Evolutionary conservation across 495 filamentous ascomycete genomes (phyloP), one percentile per base, ranked within the genome.

Genomic region (Pseudotulostoma volvatum): DNA sequence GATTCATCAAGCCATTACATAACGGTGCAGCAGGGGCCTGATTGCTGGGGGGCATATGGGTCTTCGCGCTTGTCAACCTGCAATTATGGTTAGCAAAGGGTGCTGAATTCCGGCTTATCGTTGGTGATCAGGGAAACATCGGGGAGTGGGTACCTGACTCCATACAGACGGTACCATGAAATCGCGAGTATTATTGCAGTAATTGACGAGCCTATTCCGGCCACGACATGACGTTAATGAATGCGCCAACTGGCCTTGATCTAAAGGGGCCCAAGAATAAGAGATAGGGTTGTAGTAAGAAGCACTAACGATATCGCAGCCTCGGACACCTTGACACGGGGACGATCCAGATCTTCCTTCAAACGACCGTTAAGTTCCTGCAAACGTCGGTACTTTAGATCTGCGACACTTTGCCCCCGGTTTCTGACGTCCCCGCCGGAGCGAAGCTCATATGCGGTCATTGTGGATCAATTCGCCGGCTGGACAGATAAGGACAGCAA

Each of bases 351-450:
- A 64, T 97, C 90, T 59, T 97, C 90, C 50, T 84, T 76, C 55
- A 97, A 69, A 46, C 92, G 77, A 49, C 79, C 77, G 69, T 96
- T 97, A 56, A 97, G 74, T 64, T 97, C 90, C 35, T 84, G 95
- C 60, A 97, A 68, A 33, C 92, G 81, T 45, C 90, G 81, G 47
- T 95, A 75, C 67, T 96, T 97, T 40, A 96, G 74, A 61, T 96
- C 90, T 36, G 90, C 92, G 76, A 96, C 94, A 59, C 84, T 92
- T 61, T 97, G 92, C 70, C 94, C 95, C 73, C 92, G 95, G 67
- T 86, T 92, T 71, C 80, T 90, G 53, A 87, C 79, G 56, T 72
- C 68, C 39, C 68, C 69, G 19, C 68, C 69, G 8, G 69, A 61
- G 54, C 70, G 67, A 45, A 74, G 60, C 55, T 72, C 70, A 54